Evolutionary conservation across 140 eudicot genomes (phyloP), one percentile per base, ranked within the genome.

Genomic region (Anethum foeniculum): DNA sequence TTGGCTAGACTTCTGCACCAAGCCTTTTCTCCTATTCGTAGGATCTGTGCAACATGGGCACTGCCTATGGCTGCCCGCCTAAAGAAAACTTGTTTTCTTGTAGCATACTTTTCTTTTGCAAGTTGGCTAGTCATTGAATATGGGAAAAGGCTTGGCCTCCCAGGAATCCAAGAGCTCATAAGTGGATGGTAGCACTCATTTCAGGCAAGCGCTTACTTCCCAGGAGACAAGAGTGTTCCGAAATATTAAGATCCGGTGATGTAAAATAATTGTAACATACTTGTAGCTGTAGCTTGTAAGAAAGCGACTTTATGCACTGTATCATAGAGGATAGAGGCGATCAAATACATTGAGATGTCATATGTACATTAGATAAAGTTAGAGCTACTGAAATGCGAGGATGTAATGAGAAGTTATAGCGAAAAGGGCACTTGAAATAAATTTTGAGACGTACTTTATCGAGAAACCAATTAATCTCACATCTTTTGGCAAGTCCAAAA

Each of bases 91-190:
- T 93, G 92, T 84, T 87, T 91, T 56, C 85, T 92, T 81, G 83
- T 87, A 64, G 92, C 93, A 56, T 95, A 95, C 85, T 86, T 89
- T 82, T 89, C 93, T 75, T 83, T 95, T 74, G 88, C 87, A 79
- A 85, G 97, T 81, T 95, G 97, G 97, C 67, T 95, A 82, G 85
- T 88, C 6, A 79, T 90, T 78, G 91, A 91, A 82, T 92, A 91
- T 82, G 82, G 91, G 32, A 90, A 82, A 82, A 88, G 88, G 89
- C 88, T 93, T 7, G 93, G 97, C 81, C 82, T 93, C 36, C 77
- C 88, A 32, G 91, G 87, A 39, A 71, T 87, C 76, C 84, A 52
- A 44, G 82, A 79, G 87, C 83, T 60, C 56, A 75, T 80, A 84
- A 79, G 83, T 86, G 80, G 85, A 83, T 79, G 84, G 80, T 67